phyloP scores from a whole-genome alignment of 805 yeast species.

The Saturnispora mendoncae region DNA sequence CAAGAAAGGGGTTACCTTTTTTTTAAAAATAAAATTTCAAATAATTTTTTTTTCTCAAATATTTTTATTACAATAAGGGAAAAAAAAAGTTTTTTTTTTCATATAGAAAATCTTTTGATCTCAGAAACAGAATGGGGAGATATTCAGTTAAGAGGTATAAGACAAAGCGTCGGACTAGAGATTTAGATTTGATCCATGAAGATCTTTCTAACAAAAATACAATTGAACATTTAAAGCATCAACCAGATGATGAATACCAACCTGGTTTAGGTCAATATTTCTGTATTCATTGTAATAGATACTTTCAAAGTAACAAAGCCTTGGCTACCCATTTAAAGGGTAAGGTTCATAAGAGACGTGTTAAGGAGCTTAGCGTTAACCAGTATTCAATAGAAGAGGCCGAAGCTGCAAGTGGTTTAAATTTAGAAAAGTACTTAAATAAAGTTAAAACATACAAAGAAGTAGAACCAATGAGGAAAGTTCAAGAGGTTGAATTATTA shows the following conservation, averaged over 20 bases:
- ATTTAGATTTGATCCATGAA: constrained; percentile 69
- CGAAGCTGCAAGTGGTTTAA: constrained; percentile 82
- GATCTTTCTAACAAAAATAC: constrained; percentile 62
- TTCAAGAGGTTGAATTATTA: constrained; percentile 32
- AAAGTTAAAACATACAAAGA: constrained; percentile 51
- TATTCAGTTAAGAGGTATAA: constrained; percentile 80
- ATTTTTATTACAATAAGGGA: background rate
- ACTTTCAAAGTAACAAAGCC: constrained; percentile 72
- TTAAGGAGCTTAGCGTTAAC: constrained; percentile 60
- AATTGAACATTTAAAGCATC: constrained; percentile 62
- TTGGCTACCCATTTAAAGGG: constrained; percentile 63
- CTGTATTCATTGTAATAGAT: constrained; percentile 90
- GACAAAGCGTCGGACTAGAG: constrained; percentile 81
- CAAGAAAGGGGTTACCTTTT: background rate
- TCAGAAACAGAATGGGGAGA: constrained; percentile 56
- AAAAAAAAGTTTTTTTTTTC: constrained; percentile 1
- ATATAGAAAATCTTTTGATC: background rate
- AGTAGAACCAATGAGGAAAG: constrained; percentile 38
- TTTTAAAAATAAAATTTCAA: too few relatives aligned
- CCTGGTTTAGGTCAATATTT: constrained; percentile 94
- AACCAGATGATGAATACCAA: constrained; percentile 78
- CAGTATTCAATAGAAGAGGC: constrained; percentile 87
- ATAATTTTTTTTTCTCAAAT: background rate
- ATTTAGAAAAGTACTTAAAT: constrained; percentile 56
- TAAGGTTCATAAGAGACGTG: constrained; percentile 81